phyloP scores from a whole-genome alignment of 805 yeast genomes.

The Starmerella lactis-condensi region DNA sequence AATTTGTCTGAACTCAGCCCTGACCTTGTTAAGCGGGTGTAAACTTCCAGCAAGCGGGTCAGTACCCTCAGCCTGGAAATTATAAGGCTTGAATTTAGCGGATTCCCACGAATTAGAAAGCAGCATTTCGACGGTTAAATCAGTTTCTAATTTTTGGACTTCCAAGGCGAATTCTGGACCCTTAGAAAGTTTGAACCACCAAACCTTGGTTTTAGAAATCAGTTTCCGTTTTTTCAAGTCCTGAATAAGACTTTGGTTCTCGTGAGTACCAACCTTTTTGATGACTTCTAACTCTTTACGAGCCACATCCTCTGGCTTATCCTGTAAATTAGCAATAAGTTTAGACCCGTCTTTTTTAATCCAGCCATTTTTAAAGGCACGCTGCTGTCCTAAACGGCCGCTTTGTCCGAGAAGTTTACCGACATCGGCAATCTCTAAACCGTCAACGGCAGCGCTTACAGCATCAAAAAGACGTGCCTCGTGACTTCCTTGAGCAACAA shows the following conservation, averaged over 20 bases:
- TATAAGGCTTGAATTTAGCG: constrained; percentile 80
- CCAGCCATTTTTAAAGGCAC: constrained; percentile 97
- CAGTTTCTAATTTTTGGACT: constrained; percentile 73
- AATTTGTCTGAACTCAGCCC: constrained; percentile 94
- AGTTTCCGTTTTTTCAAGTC: constrained; percentile 93
- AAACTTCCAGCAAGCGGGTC: constrained; percentile 76
- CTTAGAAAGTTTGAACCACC: constrained; percentile 59
- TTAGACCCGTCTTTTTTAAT: constrained; percentile 70
- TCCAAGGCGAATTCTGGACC: constrained; percentile 71
- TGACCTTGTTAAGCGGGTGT: constrained; percentile 89
- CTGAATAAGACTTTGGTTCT: constrained; percentile 43
- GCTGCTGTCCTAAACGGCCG: constrained; percentile 88
- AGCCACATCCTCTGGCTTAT: constrained; percentile 53
- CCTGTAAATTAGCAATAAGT: constrained; percentile 35
- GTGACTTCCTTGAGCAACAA: constrained; percentile 68
- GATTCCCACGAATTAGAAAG: constrained; percentile 63
- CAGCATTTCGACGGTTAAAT: constrained; percentile 85
- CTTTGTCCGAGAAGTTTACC: constrained; percentile 50
- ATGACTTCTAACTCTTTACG: constrained; percentile 32
- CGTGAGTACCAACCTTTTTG: constrained; percentile 46
- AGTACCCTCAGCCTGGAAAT: constrained; percentile 88
- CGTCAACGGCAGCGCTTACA: constrained; percentile 56
- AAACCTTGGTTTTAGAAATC: constrained; percentile 45
- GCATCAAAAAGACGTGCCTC: constrained; percentile 64
- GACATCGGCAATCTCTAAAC: constrained; percentile 58